Evolutionary conservation across 73 alveolate genomes (phyloP).

Genomic region (Paramecium octaurelia): DNA sequence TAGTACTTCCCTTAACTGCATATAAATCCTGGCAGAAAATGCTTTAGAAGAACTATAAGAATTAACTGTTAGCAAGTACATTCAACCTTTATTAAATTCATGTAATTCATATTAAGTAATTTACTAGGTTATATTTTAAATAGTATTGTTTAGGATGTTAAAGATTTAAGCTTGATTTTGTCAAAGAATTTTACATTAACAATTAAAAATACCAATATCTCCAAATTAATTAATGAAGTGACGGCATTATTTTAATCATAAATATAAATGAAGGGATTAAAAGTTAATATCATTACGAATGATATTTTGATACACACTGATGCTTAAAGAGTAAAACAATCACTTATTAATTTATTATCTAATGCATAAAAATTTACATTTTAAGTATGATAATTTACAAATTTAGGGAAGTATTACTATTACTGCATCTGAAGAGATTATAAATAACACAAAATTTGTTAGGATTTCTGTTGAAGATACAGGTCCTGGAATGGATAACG

Average conservation of each 20-base stretch:
- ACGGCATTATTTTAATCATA: not conserved
- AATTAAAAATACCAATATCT: not conserved
- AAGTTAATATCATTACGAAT: not conserved
- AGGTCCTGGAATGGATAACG: constrained; percentile 2
- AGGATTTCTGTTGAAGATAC: constrained; percentile 2
- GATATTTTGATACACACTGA: not conserved
- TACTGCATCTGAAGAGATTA: not conserved
- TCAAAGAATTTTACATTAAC: not conserved
- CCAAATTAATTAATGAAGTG: not conserved
- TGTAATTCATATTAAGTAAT: not conserved
- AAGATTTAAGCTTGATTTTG: constrained; percentile 7
- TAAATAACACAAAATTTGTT: not conserved
- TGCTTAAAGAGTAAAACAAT: not conserved
- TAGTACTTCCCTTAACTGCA: constrained; percentile 31
- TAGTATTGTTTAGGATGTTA: constrained; percentile 6
- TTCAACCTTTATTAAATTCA: not conserved
- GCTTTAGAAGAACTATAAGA: not conserved
- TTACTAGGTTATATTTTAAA: constrained; percentile 2
- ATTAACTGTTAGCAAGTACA: not conserved
- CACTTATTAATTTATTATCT: not conserved
- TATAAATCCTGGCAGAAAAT: constrained; percentile 21
- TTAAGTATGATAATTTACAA: not conserved
- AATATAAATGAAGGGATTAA: constrained; percentile 22
- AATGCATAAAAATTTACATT: constrained; percentile 40
- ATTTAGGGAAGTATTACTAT: constrained; percentile 25